These are phyloP conservation scores for Ophiostoma quercus DNA, from an alignment of 2,329 filamentous ascomycete genomes.

Conservation along the genomic window DNA sequence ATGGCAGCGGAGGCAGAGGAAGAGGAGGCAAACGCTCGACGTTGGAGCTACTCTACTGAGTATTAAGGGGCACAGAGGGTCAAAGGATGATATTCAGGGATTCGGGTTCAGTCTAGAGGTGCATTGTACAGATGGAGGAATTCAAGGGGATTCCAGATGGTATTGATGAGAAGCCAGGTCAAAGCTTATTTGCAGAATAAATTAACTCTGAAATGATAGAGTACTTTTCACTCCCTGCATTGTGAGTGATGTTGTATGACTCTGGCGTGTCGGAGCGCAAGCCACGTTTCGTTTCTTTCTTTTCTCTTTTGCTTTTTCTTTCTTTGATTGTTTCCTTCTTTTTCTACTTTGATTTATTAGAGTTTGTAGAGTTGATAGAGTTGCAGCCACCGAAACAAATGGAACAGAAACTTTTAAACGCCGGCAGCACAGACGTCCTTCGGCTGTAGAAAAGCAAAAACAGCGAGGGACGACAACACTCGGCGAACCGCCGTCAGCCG, in stretches of 20 bases:
- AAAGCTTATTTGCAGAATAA: neutral
- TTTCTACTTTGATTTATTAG: neutral
- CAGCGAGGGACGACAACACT: neutral
- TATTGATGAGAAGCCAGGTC: neutral
- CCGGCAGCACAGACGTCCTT: neutral
- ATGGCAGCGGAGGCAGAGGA: neutral
- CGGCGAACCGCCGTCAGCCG: constrained; percentile 4
- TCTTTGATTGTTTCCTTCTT: neutral
- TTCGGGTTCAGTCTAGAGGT: too few species aligned
- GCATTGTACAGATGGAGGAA: neutral
- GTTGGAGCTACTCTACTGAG: neutral
- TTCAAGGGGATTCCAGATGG: neutral
- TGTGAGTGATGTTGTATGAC: neutral
- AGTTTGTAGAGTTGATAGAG: neutral
- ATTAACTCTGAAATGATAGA: neutral
- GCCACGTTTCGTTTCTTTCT: neutral
- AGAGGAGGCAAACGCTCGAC: neutral
- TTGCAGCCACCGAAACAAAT: neutral
- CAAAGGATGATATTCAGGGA: neutral
- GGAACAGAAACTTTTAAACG: constrained; percentile 5
- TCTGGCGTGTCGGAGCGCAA: neutral
- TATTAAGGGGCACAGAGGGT: neutral
- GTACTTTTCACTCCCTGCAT: constrained; percentile 5
- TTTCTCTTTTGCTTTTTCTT: neutral
- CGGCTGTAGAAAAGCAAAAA: too few species aligned